Evolutionary conservation across 106 monocot genomes (phyloP), one percentile per base, ranked within the genome.

Genomic region (Allium cepa): DNA sequence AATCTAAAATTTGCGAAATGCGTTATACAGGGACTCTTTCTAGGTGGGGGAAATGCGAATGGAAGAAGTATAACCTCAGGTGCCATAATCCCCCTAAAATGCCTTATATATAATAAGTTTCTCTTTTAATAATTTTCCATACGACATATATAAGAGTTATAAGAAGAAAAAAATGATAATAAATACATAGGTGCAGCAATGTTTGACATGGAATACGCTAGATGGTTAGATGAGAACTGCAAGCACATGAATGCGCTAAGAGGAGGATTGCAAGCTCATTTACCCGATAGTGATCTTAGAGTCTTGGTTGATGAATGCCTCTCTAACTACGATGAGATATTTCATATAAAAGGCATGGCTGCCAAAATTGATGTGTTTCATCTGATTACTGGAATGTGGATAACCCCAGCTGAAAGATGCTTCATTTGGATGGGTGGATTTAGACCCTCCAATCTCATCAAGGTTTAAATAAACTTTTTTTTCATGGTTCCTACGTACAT

Each of bases 371-470:
- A 99, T 49, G 87, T 99, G 55, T 90, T 99, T 75, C 88, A 93
- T 63, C 82, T 99, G 53, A 82, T 93, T 27, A 85, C 84, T 17
- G 97, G 97, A 28, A 75, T 85, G 92, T 99, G 97, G 97, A 74
- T 72, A 3, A 81, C 87, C 27, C 90, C 92, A 0, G 97, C 92
- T 0, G 97, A 99, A 80, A 77, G 93, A 52, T 93, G 92, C 63
- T 99, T 90, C 74, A 78, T 99, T 4, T 99, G 97, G 97, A 83
- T 99, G 69, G 97, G 92, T 3, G 97, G 97, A 48, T 99, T 93
- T 75, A 75, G 84, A 51, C 92, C 97, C 3, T 99, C 97, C 4
- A 86, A 99, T 50, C 70, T 99, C 27, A 69, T 99, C 67, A 99
- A 99, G 90, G 97, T 99, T 36, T 36, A 36, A 36, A 3, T 36